These are phyloP conservation scores for Aspergillus haitiensis DNA, from an alignment of 495 filamentous ascomycete genomes.

Conservation along the genomic window DNA sequence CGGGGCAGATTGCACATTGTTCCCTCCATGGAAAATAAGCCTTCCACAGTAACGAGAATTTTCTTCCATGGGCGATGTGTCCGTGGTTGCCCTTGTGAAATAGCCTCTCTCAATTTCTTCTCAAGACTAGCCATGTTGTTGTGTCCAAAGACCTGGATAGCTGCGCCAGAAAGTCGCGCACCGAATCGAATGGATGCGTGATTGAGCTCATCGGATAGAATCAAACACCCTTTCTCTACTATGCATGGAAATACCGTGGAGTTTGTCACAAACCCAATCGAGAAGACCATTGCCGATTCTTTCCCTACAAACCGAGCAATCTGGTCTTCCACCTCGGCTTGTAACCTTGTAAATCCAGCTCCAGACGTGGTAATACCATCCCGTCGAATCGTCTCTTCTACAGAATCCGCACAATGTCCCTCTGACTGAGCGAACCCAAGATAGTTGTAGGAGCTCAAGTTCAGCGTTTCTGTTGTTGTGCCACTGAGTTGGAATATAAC, in stretches of 20 bases:
- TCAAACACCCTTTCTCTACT: constrained; percentile 78
- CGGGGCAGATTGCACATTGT: constrained; percentile 87
- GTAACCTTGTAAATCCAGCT: constrained; percentile 72
- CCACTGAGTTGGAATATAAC: constrained; percentile 72
- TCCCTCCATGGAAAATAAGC: constrained; percentile 92
- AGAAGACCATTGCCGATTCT: constrained; percentile 81
- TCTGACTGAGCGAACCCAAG: constrained; percentile 92
- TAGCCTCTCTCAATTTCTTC: constrained; percentile 71
- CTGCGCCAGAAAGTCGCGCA: constrained; percentile 78
- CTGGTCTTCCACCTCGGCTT: constrained; percentile 75
- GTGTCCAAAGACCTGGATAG: constrained; percentile 86
- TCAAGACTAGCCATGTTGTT: constrained; percentile 83
- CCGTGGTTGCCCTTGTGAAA: constrained; percentile 84
- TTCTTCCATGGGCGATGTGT: constrained; percentile 94
- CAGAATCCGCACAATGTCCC: constrained; percentile 83
- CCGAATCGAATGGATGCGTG: constrained; percentile 90
- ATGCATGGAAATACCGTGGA: constrained; percentile 78
- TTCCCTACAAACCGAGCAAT: constrained; percentile 85
- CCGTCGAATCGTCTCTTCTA: constrained; percentile 73
- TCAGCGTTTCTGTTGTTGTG: constrained; percentile 79
- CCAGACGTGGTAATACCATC: constrained; percentile 73
- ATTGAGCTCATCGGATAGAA: constrained; percentile 89
- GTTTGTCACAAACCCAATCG: constrained; percentile 91
- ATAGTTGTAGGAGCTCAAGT: constrained; percentile 95
- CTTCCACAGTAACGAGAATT: constrained; percentile 87